Evolutionary conservation across 2,329 filamentous ascomycete species (phyloP).

Genomic region (Neofusicoccum sp.): DNA sequence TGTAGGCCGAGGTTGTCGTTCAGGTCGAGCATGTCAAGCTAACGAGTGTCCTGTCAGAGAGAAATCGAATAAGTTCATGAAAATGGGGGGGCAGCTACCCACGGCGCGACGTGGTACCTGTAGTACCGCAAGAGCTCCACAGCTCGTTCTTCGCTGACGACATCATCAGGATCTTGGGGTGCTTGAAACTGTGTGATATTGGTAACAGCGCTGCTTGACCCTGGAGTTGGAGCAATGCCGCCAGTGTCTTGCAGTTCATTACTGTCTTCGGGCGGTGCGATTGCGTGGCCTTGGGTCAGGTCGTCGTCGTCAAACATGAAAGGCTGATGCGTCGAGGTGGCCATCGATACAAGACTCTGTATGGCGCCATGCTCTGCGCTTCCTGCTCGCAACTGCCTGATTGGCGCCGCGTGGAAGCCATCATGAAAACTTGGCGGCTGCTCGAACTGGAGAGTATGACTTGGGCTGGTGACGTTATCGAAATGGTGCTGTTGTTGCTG

Average conservation of each 20-base stretch:
- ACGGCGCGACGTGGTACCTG: slow-evolving; percentile 54
- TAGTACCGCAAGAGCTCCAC: slow-evolving; percentile 46
- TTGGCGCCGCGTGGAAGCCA: neutral
- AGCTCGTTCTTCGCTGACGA: slow-evolving; percentile 14
- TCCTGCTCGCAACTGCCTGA: neutral
- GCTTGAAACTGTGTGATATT: neutral
- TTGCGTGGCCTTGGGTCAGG: slow-evolving; percentile 18
- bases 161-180: neutral
- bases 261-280: neutral
- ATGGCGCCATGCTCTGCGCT: slow-evolving; percentile 7
- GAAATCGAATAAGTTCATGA: neutral
- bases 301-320: slow-evolving; percentile 26
- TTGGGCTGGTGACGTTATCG: neutral
- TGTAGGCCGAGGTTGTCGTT: slow-evolving; percentile 53
- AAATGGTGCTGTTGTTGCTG: too few species aligned
- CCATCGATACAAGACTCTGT: neutral
- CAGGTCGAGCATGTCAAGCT: slow-evolving; percentile 59
- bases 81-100: slow-evolving; percentile 36
- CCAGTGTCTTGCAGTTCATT: neutral
- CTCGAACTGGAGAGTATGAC: neutral
- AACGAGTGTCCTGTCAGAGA: neutral
- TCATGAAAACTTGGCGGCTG: neutral
- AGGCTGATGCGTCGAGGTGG: slow-evolving; percentile 22
- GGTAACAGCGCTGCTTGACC: neutral
- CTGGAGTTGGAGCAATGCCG: neutral